Conservation (phyloP, 2,329 filamentous ascomycete genomes). For the Ophiostoma angusticollis region DNA sequence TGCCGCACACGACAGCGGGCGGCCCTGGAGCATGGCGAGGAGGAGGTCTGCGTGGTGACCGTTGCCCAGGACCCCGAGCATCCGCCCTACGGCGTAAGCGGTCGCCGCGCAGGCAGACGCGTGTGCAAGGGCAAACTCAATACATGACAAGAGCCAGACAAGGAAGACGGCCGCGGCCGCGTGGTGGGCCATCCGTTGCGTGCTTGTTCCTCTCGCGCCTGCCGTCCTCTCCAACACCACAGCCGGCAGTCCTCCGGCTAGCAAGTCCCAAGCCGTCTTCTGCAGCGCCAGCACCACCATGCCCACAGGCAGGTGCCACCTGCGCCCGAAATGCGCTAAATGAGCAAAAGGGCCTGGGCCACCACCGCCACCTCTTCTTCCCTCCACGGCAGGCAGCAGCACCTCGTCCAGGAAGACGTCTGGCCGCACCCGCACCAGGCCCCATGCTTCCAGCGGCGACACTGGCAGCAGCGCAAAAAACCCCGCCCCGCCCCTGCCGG, state of each 20-base stretch:
- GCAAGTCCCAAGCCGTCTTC: slow-evolving; percentile 13
- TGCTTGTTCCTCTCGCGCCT: too few species aligned
- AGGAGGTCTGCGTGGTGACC: too few species aligned
- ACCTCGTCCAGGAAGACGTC: slow-evolving; percentile 22
- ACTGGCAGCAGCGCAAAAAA: slow-evolving; percentile 20
- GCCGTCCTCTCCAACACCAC: neutral
- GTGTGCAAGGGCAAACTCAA: slow-evolving; percentile 21
- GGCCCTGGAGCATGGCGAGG: too few species aligned
- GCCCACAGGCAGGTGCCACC: neutral
- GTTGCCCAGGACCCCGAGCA: slow-evolving; percentile 11
- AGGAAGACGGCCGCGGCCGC: slow-evolving; percentile 13
- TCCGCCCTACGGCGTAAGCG: slow-evolving; percentile 13
- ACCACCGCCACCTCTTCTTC: slow-evolving; percentile 9
- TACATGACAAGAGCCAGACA: slow-evolving; percentile 16
- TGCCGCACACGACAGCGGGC: too few species aligned
- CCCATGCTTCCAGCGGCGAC: slow-evolving; percentile 24
- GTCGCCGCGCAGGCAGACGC: slow-evolving; percentile 18
- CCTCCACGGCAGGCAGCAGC: slow-evolving; percentile 5
- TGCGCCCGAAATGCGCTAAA: too few species aligned
- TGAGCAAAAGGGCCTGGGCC: too few species aligned
- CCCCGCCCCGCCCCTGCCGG: slow-evolving; percentile 15
- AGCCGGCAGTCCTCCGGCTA: slow-evolving; percentile 8
- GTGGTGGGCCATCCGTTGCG: slow-evolving; percentile 1
- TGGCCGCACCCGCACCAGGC: slow-evolving; percentile 23
- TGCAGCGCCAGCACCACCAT: slow-evolving; percentile 7